A percentile compares a stretch with the other conserved stretches of the same genome.
Conservation (phyloP, 257 asterid genomes). For the Nicotiana obtusifolia region DNA sequence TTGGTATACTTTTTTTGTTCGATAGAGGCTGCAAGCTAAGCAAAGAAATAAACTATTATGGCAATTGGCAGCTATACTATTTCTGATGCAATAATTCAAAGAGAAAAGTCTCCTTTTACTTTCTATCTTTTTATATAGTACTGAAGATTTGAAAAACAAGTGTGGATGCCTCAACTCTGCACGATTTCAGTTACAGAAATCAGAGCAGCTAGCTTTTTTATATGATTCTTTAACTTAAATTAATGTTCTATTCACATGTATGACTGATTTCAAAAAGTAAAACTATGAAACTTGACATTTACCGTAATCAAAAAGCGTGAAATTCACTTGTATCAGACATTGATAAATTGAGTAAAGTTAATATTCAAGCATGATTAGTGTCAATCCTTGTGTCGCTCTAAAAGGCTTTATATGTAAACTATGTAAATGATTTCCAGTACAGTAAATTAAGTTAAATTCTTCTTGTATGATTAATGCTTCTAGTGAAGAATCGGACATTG, state of each 20-base stretch:
- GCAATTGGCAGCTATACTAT: neutral
- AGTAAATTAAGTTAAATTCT: neutral
- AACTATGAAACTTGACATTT: neutral
- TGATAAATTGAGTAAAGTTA: neutral
- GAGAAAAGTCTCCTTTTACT: neutral
- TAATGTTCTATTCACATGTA: constrained; percentile 1
- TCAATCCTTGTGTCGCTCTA: neutral
- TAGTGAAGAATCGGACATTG: neutral
- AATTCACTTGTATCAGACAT: neutral
- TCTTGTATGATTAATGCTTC: neutral
- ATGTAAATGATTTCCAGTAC: neutral
- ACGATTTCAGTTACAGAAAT: neutral
- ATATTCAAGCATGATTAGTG: neutral
- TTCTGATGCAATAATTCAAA: neutral
- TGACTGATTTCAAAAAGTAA: neutral
- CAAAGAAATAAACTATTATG: neutral
- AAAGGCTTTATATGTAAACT: neutral
- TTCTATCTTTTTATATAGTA: neutral
- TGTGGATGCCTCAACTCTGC: neutral
- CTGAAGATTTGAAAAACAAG: neutral
- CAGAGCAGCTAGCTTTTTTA: neutral
- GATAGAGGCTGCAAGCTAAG: constrained; percentile 3
- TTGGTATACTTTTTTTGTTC: neutral
- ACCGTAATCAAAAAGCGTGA: neutral
- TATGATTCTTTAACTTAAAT: neutral